Evolutionary conservation across 116 monocot species (phyloP).

Genomic region (Posidonia oceanica): DNA sequence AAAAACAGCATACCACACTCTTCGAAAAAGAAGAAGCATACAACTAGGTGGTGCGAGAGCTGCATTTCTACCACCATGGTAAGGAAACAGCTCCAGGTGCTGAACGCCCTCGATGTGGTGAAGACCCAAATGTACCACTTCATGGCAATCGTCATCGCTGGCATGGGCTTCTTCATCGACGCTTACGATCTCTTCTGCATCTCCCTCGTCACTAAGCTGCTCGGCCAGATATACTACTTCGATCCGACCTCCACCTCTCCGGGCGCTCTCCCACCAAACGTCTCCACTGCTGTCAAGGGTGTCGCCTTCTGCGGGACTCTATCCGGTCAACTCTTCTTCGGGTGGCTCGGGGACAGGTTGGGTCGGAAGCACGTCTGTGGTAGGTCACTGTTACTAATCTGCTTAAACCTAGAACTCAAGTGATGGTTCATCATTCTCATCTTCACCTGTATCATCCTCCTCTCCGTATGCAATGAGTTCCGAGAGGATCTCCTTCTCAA

Average conservation of each 20-base stretch:
- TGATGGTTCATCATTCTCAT: too few species aligned
- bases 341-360: slow-evolving; percentile 60
- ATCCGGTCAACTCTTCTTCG: slow-evolving; percentile 50
- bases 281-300: slow-evolving; percentile 19
- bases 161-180: slow-evolving; percentile 73
- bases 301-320: slow-evolving; percentile 30
- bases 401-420: neutral
- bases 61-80: neutral
- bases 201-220: slow-evolving; percentile 9
- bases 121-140: slow-evolving; percentile 69
- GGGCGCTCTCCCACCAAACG: slow-evolving; percentile 16
- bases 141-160: slow-evolving; percentile 49
- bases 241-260: neutral
- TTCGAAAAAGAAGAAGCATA: too few species aligned
- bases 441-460: too few species aligned
- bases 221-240: slow-evolving; percentile 26
- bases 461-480: too few species aligned
- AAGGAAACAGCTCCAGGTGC: slow-evolving; percentile 10
- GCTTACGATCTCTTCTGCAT: slow-evolving; percentile 52
- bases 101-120: slow-evolving; percentile 46
- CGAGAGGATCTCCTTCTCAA: too few species aligned
- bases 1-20: too few species aligned
- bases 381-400: neutral
- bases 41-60: too few species aligned
- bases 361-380: slow-evolving; percentile 22